Conservation (phyloP, 805 yeast species). For the Candida michaelii region DNA sequence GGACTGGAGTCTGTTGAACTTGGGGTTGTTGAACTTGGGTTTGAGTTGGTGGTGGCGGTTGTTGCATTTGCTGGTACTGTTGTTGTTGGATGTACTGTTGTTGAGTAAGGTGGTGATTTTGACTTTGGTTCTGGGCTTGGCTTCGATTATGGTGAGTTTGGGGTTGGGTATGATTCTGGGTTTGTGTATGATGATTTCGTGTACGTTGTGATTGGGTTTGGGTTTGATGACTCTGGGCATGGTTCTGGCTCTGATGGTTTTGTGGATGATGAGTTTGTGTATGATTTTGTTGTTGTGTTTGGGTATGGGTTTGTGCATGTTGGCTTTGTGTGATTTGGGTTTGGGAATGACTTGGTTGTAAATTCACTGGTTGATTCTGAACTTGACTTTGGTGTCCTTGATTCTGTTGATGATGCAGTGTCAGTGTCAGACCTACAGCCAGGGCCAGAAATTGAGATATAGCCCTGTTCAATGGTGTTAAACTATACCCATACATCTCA, state of each 20-base stretch:
- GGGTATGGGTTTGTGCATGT: not conserved
- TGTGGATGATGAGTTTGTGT: not conserved
- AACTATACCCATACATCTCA: not conserved
- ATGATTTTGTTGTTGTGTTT: constrained; percentile 1
- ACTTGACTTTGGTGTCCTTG: too few species aligned
- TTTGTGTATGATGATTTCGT: too few species aligned
- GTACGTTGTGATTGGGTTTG: too few species aligned
- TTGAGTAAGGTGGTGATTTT: not conserved
- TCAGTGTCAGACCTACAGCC: too few species aligned
- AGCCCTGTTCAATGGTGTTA: not conserved
- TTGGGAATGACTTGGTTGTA: not conserved
- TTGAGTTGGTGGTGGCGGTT: not conserved
- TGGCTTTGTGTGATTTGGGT: not conserved
- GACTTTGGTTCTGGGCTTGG: not conserved
- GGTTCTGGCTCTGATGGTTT: not conserved
- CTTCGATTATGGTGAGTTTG: not conserved
- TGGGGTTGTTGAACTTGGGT: not conserved
- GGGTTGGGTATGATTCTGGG: not conserved
- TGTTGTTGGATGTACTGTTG: constrained; percentile 1
- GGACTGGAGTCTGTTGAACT: not conserved
- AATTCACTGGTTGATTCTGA: too few species aligned
- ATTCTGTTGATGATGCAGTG: too few species aligned
- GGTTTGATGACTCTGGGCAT: not conserved
- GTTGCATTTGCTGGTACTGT: constrained; percentile 4
- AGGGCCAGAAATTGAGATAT: not conserved